These are phyloP conservation scores for Heterobasidion annosum DNA, from an alignment of 1,284 basidiomycete species.

Conservation along the genomic window DNA sequence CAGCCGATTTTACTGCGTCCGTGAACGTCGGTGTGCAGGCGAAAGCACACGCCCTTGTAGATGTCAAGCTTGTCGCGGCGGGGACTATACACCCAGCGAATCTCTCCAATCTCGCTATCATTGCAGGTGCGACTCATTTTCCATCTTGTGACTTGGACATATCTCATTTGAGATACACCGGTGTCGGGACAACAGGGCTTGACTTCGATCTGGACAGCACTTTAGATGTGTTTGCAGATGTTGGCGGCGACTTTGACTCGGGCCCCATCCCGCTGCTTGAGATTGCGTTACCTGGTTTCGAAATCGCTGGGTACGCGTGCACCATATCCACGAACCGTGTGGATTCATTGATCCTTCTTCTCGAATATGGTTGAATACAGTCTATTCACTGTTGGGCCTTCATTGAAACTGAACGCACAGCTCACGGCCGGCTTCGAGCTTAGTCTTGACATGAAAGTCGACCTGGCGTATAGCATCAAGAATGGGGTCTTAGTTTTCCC, in stretches of 20 bases:
- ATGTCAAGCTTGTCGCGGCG: conserved; percentile 29
- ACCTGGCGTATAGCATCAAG: conserved; percentile 20
- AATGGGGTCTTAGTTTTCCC: conserved; percentile 37
- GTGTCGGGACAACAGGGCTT: not conserved
- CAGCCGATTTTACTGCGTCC: conserved; percentile 18
- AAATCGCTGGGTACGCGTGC: conserved; percentile 21
- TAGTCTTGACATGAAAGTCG: conserved; percentile 28
- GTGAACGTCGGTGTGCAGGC: conserved; percentile 31
- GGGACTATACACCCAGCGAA: conserved; percentile 35
- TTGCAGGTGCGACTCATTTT: conserved; percentile 14
- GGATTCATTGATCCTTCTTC: conserved; percentile 1
- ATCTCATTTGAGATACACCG: too few relatives aligned
- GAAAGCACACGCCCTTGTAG: conserved; percentile 25
- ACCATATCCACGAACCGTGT: too few relatives aligned
- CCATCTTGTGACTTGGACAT: too few relatives aligned
- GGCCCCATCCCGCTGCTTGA: conserved; percentile 25
- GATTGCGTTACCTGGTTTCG: conserved; percentile 19
- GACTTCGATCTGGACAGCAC: conserved; percentile 18
- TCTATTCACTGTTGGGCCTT: conserved; percentile 23
- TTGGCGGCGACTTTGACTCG: conserved; percentile 6
- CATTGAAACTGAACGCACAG: conserved; percentile 20
- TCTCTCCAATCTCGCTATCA: conserved; percentile 22
- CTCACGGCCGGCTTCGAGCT: conserved; percentile 22
- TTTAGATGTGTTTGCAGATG: conserved; percentile 23
- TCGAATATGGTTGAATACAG: not conserved